These are phyloP conservation scores for Scedosporium apiospermum DNA, from an alignment of 2,329 filamentous ascomycete genomes.

Conservation along the genomic window DNA sequence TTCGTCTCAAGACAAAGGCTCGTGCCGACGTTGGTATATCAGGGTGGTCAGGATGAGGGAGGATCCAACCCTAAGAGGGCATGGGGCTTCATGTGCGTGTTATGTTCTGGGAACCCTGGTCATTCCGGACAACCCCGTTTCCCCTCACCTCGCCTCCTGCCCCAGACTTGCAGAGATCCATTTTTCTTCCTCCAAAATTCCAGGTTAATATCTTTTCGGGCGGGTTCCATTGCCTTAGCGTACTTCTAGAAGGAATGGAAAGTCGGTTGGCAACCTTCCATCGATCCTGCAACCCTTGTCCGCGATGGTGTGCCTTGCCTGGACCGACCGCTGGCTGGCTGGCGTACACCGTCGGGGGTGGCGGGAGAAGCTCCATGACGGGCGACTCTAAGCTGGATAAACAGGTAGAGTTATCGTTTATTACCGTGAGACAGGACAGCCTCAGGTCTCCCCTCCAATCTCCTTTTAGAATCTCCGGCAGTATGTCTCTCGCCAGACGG, in stretches of 20 bases:
- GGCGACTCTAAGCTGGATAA: neutral
- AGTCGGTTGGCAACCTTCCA: neutral
- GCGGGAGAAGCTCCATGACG: neutral
- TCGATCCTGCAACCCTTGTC: neutral
- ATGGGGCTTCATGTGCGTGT: neutral
- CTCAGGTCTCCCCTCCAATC: neutral
- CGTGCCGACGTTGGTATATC: neutral
- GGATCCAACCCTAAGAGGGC: neutral
- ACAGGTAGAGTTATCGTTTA: neutral
- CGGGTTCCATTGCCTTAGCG: neutral
- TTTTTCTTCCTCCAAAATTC: neutral
- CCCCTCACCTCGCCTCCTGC: neutral
- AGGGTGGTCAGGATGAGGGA: neutral
- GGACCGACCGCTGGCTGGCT: no score
- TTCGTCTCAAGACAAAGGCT: no score
- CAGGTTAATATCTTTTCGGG: neutral
- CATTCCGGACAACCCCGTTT: slow-evolving; percentile 1
- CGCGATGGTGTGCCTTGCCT: neutral
- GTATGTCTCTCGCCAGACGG: neutral
- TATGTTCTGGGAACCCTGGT: neutral
- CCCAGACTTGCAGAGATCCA: neutral
- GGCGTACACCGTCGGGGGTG: no score
- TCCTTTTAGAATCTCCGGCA: neutral
- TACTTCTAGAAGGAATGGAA: slow-evolving; percentile 1
- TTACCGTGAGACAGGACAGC: neutral